Evolutionary conservation across 352 stramenopile species (phyloP).

Genomic region (Globisporangium lucens): DNA sequence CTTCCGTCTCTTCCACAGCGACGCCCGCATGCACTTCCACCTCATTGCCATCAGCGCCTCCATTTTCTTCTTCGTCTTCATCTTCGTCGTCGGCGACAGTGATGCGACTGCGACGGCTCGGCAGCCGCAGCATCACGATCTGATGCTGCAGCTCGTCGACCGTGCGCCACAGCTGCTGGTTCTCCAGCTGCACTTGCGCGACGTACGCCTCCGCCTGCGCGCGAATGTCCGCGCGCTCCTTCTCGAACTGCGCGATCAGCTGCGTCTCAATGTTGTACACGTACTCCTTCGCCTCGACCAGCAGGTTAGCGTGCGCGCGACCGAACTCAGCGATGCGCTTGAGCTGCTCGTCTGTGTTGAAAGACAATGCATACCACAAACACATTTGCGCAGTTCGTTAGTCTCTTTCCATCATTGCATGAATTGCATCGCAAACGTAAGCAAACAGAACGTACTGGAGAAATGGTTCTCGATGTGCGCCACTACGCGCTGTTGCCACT

Average conservation of each 20-base stretch:
- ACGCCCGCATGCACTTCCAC: neutral
- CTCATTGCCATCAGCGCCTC: neutral
- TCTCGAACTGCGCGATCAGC: constrained; percentile 44
- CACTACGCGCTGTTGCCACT: constrained; percentile 57
- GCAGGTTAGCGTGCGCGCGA: constrained; percentile 56
- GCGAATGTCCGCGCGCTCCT: constrained; percentile 39
- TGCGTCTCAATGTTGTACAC: constrained; percentile 57
- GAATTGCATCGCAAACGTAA: neutral
- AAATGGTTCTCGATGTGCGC: constrained; percentile 67
- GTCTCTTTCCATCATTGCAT: neutral
- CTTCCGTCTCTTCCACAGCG: neutral
- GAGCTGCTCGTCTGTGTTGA: constrained; percentile 57
- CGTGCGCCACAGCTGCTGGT: constrained; percentile 24
- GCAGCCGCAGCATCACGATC: neutral
- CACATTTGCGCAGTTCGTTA: neutral
- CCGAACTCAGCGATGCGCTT: constrained; percentile 80
- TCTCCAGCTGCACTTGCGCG: constrained; percentile 42
- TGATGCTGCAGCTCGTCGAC: constrained; percentile 13
- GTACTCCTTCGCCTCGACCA: constrained; percentile 66
- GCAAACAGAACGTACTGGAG: constrained; percentile 40
- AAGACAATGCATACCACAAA: neutral
- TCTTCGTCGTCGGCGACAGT: neutral
- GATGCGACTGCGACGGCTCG: constrained; percentile 6
- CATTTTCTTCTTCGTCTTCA: neutral
- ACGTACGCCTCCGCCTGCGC: constrained; percentile 54